Percentiles rank a stretch among this genome's conserved stretches.
These are phyloP conservation scores for Sphaerosporella brunnea DNA, from an alignment of 495 filamentous ascomycete genomes.

Conservation along the genomic window DNA sequence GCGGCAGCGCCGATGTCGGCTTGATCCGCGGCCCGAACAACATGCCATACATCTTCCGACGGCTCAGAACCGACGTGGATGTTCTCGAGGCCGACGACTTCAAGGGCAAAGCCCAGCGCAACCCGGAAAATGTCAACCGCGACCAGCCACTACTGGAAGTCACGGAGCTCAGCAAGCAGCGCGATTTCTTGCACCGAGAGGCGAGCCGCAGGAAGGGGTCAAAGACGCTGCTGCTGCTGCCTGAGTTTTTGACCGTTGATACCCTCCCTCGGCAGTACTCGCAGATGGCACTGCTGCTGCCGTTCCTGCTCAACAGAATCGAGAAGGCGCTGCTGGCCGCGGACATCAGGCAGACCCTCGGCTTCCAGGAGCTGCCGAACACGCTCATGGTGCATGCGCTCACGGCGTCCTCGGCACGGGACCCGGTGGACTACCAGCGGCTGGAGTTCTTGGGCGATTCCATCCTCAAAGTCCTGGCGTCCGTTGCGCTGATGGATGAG, in stretches of 20 bases:
- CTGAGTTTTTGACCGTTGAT: conserved; percentile 32
- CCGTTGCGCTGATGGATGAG: conserved; percentile 46
- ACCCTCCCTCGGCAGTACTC: conserved; percentile 41
- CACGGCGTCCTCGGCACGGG: conserved; percentile 43
- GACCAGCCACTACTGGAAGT: conserved; percentile 35
- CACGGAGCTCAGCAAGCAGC: conserved; percentile 35
- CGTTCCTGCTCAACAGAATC: conserved; percentile 53
- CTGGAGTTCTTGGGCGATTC: conserved; percentile 81
- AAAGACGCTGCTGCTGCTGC: conserved; percentile 12
- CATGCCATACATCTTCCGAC: not conserved
- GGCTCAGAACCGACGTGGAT: not conserved
- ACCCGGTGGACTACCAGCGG: conserved; percentile 57
- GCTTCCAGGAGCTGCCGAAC: conserved; percentile 38
- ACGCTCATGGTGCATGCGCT: conserved; percentile 54
- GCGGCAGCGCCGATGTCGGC: conserved; percentile 12
- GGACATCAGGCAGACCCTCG: conserved; percentile 41
- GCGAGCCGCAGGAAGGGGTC: conserved; percentile 8
- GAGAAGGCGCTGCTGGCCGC: conserved; percentile 47
- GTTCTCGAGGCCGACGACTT: not conserved
- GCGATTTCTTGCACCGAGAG: conserved; percentile 41
- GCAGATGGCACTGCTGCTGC: conserved; percentile 53
- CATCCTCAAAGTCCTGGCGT: conserved; percentile 61
- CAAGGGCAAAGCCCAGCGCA: not conserved
- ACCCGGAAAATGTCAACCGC: not conserved
- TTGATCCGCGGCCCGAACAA: conserved; percentile 23